Percentiles rank a stretch among this genome's conserved stretches.
These are phyloP conservation scores for Salix purpurea DNA, from an alignment of 345 rosid species.

Conservation along the genomic window DNA sequence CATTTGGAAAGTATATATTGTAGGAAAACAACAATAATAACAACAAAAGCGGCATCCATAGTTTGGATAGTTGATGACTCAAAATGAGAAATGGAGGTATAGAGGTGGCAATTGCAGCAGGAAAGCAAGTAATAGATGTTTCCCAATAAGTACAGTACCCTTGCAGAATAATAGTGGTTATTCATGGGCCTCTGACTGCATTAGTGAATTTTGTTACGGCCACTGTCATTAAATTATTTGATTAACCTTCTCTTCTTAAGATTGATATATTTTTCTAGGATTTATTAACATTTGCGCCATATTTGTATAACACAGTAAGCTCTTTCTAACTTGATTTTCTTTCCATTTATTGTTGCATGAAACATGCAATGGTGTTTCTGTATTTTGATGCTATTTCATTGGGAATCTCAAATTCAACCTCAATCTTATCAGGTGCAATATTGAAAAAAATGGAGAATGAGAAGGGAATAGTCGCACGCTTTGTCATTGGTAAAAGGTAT, in stretches of 20 bases:
- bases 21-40: too few relatives aligned
- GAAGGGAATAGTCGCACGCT: constrained; percentile 24
- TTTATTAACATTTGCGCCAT: not conserved
- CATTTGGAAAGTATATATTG: too few relatives aligned
- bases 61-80: too few relatives aligned
- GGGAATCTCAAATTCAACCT: not conserved
- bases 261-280: not conserved
- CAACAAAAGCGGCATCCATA: too few relatives aligned
- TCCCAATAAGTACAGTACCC: too few relatives aligned
- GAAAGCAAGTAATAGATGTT: too few relatives aligned
- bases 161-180: not conserved
- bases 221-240: not conserved
- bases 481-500: constrained; percentile 31
- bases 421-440: constrained; percentile 11
- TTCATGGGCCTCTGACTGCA: not conserved
- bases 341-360: not conserved
- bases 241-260: not conserved
- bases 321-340: not conserved
- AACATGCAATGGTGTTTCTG: not conserved
- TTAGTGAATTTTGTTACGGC: not conserved
- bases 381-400: not conserved
- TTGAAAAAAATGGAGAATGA: constrained; percentile 24
- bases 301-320: too few relatives aligned
- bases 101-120: too few relatives aligned
- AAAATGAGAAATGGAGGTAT: too few relatives aligned